These are phyloP conservation scores for Xanthoparmelia taractica DNA, from an alignment of 495 filamentous ascomycete species.

Conservation along the genomic window DNA sequence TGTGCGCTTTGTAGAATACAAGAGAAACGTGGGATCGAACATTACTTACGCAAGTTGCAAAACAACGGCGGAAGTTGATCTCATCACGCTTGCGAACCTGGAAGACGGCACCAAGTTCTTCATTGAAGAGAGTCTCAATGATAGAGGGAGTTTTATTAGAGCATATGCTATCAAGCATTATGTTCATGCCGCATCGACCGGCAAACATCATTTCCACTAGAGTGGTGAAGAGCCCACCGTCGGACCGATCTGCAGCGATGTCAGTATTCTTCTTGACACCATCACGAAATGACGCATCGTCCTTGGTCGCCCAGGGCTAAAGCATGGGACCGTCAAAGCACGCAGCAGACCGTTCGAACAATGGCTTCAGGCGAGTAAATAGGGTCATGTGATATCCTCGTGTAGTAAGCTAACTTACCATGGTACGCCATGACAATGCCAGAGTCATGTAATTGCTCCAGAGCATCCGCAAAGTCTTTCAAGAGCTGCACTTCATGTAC, in stretches of 20 bases:
- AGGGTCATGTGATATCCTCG: too few species aligned
- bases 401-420: too few species aligned
- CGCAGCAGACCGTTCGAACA: too few species aligned
- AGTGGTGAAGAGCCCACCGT: conserved; percentile 88
- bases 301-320: too few species aligned
- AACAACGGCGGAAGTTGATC: conserved; percentile 77
- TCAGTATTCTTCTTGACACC: too few species aligned
- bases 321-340: too few species aligned
- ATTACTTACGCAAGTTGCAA: conserved; percentile 87
- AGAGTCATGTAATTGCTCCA: conserved; percentile 75
- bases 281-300: too few species aligned
- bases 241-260: conserved; percentile 87
- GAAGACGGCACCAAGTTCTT: conserved; percentile 96
- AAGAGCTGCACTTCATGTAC: conserved; percentile 50
- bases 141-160: conserved; percentile 51
- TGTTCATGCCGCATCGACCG: conserved; percentile 78
- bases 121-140: conserved; percentile 79
- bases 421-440: conserved; percentile 84
- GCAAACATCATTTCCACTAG: conserved; percentile 98
- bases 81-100: conserved; percentile 82
- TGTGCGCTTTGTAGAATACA: too few species aligned
- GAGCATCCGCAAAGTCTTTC: conserved; percentile 86
- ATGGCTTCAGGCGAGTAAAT: too few species aligned
- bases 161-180: conserved; percentile 70
- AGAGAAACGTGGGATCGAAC: too few species aligned